Conservation (phyloP, 441 rosid genomes). For the Mallotus japonicus region DNA sequence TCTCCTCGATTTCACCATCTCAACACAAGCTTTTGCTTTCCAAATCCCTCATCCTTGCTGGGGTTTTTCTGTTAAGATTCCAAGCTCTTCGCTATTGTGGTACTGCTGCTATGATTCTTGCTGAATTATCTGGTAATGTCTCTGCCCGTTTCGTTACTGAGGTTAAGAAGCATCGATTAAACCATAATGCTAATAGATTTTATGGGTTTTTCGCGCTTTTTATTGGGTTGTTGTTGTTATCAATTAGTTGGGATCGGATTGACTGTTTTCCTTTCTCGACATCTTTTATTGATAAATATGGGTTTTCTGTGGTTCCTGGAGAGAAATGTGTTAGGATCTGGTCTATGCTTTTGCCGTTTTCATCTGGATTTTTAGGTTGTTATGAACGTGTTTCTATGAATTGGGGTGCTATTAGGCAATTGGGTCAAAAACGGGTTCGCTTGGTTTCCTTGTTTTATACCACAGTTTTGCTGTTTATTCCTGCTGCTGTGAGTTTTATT, state of each 20-base stretch:
- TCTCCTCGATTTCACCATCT: conserved; percentile 49
- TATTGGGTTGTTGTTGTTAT: conserved; percentile 58
- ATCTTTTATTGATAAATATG: conserved; percentile 36
- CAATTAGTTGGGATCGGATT: conserved; percentile 83
- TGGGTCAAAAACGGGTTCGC: conserved; percentile 65
- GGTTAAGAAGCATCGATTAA: conserved; percentile 20
- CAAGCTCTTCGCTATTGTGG: conserved; percentile 92
- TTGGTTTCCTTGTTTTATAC: conserved; percentile 64
- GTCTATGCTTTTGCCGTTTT: conserved; percentile 84
- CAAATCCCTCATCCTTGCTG: conserved; percentile 54
- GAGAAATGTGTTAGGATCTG: conserved; percentile 63
- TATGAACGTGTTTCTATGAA: conserved; percentile 74
- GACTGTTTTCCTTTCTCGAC: conserved; percentile 72
- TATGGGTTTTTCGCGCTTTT: conserved; percentile 63
- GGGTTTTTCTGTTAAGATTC: conserved; percentile 71
- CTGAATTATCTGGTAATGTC: conserved; percentile 74
- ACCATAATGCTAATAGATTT: conserved; percentile 23
- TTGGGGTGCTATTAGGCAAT: conserved; percentile 51
- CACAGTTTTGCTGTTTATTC: conserved; percentile 59
- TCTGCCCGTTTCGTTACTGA: conserved; percentile 53
- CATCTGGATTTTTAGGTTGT: conserved; percentile 79
- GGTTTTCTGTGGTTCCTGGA: conserved; percentile 47
- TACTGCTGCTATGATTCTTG: conserved; percentile 87
- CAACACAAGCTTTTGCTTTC: conserved; percentile 49
- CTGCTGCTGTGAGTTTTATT: conserved; percentile 61